A percentile compares a stretch with the other conserved stretches of the same genome.
Evolutionary conservation across 176 grass and related monocot genomes (phyloP).

Genomic region (Bromus sterilis): DNA sequence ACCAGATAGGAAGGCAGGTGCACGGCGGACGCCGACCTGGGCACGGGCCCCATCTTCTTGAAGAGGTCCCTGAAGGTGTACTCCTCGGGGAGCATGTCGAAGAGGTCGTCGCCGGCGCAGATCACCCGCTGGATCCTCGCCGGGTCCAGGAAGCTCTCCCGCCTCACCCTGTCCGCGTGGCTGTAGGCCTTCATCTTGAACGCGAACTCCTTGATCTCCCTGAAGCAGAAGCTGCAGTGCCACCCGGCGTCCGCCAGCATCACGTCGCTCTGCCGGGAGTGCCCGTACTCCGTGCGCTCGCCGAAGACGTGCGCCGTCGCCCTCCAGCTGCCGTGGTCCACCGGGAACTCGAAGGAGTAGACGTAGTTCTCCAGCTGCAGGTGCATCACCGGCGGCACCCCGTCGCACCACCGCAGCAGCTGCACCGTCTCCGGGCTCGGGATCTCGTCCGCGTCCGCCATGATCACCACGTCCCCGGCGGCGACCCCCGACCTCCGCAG

Average conservation of each 20-base stretch:
- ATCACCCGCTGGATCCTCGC: slow-evolving; percentile 82
- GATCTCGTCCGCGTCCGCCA: slow-evolving; percentile 93
- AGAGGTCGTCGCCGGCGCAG: slow-evolving; percentile 68
- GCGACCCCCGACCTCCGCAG: slow-evolving; percentile 60
- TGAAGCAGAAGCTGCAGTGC: slow-evolving; percentile 99
- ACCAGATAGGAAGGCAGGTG: slow-evolving; percentile 79
- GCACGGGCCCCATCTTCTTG: slow-evolving; percentile 72
- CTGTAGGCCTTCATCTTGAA: slow-evolving; percentile 98
- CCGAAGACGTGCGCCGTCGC: slow-evolving; percentile 65
- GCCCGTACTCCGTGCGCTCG: slow-evolving; percentile 50
- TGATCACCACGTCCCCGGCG: slow-evolving; percentile 71
- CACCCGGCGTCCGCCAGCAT: slow-evolving; percentile 82
- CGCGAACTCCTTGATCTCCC: slow-evolving; percentile 60
- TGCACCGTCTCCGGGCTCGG: slow-evolving; percentile 71
- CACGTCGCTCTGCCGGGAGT: slow-evolving; percentile 71
- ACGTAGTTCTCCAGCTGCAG: slow-evolving; percentile 81
- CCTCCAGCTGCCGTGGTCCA: slow-evolving; percentile 70
- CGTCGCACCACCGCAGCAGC: slow-evolving; percentile 83
- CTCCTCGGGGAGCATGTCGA: slow-evolving; percentile 96
- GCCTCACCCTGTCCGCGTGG: slow-evolving; percentile 65
- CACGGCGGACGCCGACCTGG: slow-evolving; percentile 57
- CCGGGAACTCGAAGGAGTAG: slow-evolving; percentile 94
- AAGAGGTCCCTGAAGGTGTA: slow-evolving; percentile 81
- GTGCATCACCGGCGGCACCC: slow-evolving; percentile 80
- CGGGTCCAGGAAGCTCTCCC: slow-evolving; percentile 51